These are phyloP conservation scores for Epichloe typhina DNA, from an alignment of 2,329 filamentous ascomycete species.

Conservation along the genomic window DNA sequence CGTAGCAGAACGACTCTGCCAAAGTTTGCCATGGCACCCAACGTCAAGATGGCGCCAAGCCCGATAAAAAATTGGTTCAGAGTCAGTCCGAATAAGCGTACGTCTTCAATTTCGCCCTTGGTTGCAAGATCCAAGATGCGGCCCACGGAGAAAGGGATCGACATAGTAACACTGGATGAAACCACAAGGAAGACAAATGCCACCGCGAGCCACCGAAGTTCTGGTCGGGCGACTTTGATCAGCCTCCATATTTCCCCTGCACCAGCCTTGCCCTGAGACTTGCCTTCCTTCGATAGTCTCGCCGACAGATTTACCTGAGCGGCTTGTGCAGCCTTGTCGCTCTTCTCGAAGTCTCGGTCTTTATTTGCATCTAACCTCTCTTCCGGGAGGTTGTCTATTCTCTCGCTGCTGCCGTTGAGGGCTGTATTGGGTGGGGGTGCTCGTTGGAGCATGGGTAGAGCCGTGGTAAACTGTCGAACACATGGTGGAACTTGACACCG, in stretches of 20 bases:
- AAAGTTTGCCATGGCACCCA: conserved; percentile 86
- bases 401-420: conserved; percentile 25
- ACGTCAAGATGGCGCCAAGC: conserved; percentile 60
- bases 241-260: conserved; percentile 71
- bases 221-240: conserved; percentile 78
- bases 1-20: conserved; percentile 84
- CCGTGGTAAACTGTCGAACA: conserved; percentile 19
- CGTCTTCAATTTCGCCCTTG: conserved; percentile 51
- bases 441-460: conserved; percentile 10
- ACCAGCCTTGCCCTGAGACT: conserved; percentile 43
- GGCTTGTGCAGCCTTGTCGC: conserved; percentile 75
- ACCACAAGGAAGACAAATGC: conserved; percentile 80
- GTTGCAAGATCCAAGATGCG: conserved; percentile 90
- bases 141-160: conserved; percentile 90
- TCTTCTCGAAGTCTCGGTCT: conserved; percentile 43
- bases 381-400: conserved; percentile 14
- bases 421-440: conserved; percentile 16
- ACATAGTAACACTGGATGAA: conserved; percentile 89
- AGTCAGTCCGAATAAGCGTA: conserved; percentile 68
- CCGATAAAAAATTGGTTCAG: conserved; percentile 80
- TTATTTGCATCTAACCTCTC: conserved; percentile 16
- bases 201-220: conserved; percentile 60
- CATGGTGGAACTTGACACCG: not conserved
- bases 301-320: conserved; percentile 84
- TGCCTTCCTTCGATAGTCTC: conserved; percentile 72